Base-by-base conservation (phyloP, 805 yeast species). In the Saccharomycopsis sp. region DNA sequence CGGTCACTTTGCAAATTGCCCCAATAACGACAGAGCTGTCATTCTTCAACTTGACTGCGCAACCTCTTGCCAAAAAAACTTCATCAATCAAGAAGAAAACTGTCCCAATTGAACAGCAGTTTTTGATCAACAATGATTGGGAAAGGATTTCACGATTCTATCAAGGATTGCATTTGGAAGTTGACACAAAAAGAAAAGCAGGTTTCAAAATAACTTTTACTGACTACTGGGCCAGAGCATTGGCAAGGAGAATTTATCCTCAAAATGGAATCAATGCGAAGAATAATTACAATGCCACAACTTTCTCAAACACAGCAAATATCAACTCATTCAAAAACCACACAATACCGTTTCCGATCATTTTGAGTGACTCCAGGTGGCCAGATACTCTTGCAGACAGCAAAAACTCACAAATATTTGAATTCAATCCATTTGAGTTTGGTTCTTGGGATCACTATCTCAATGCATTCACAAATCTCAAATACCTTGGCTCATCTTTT, bases 301-400 rank as follows among this genome's bases (percentile, higher is more conserved):
- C 66, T 2, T 77, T 71, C 60, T 63, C 74, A 9, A 69, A 73
- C 34, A 61, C 84, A 32, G 65, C 78, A 48, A 73, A 72, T 41
- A 68, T 71, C 53, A 75, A 75, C 29, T 74, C 72, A 38, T 84
- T 76, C 62, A 57, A 68, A 42, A 63, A 71, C 45, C 75, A 74
- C 42, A 64, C 69, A 34, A 80, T 74, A 79, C 94, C 81, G 42
- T 81, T 71, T 63, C 92, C 81, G 38, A 75, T 79, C 50, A 63
- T 71, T 51, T 77, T 71, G 46, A 71, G 77, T 10, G 75, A 75
- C 68, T 59, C 53, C 41, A 64, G 65, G 48, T 62, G 59, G 38
- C 69, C 68, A 3, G 60, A 41, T 48, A 39, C 50, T 8, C 52
- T 50, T 36, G 57, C 46, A 38, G 53, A 58, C n/a, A 53, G 60